Evolutionary conservation across 2,329 filamentous ascomycete genomes (phyloP).

Genomic region (Cadophora sp.): DNA sequence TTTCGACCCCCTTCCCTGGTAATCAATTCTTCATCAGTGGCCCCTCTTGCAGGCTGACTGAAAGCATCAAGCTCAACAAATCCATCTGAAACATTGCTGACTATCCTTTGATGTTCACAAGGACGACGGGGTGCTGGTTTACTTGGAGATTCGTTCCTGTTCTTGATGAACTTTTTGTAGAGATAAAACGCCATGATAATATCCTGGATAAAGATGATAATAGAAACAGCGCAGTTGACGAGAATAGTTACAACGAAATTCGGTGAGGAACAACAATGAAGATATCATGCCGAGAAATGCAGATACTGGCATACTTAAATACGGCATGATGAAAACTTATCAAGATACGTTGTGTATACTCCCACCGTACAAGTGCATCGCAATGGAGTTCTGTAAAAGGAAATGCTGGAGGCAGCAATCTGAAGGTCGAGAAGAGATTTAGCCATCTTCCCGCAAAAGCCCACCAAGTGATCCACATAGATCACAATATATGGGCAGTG

Average conservation of each 20-base stretch:
- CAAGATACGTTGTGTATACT: background rate
- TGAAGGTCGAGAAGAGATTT: background rate
- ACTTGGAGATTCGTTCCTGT: conserved; percentile 19
- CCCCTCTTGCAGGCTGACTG: background rate
- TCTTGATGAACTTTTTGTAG: conserved; percentile 33
- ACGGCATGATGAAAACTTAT: background rate
- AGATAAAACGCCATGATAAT: conserved; percentile 26
- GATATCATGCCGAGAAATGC: background rate
- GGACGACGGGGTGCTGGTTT: background rate
- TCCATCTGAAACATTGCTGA: conserved; percentile 19
- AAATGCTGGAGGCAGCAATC: conserved; percentile 11
- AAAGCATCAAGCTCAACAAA: conserved; percentile 13
- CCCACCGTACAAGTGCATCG: background rate
- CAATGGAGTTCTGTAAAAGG: background rate
- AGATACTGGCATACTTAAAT: background rate
- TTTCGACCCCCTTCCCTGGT: background rate
- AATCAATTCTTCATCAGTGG: background rate
- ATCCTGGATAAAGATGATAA: background rate
- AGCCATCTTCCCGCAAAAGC: background rate
- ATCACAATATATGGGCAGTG: background rate
- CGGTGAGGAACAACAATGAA: background rate
- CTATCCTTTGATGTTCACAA: conserved; percentile 29
- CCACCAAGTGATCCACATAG: background rate
- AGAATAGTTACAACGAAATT: background rate
- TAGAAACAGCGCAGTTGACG: background rate